Percentiles rank a stretch among this genome's conserved stretches.
Evolutionary conservation across 345 rosid genomes (phyloP).

Genomic region (Laguncularia racemosa): DNA sequence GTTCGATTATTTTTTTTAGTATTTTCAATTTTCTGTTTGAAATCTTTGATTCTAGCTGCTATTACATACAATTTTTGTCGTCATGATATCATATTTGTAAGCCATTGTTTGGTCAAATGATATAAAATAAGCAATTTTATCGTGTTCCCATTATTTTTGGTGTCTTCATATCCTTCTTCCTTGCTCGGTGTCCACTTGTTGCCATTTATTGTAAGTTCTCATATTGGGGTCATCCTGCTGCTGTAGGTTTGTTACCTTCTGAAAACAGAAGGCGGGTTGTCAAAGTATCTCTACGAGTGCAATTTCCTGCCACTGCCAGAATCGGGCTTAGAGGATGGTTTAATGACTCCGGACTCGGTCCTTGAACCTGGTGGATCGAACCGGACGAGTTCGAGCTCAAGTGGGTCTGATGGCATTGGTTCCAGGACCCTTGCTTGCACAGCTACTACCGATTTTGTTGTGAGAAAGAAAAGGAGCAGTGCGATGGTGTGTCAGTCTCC

Average conservation of each 20-base stretch:
- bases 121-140: too few species aligned
- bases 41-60: too few species aligned
- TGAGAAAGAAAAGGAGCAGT: slow-evolving; percentile 81
- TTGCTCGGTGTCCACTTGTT: too few species aligned
- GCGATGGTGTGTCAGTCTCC: slow-evolving; percentile 17
- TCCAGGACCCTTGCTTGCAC: slow-evolving; percentile 51
- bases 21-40: too few species aligned
- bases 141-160: too few species aligned
- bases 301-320: slow-evolving; percentile 55
- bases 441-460: slow-evolving; percentile 57
- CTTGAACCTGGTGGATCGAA: slow-evolving; percentile 51
- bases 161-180: too few species aligned
- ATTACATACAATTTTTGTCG: too few species aligned
- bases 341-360: slow-evolving; percentile 51
- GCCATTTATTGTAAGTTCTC: too few species aligned
- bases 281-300: slow-evolving; percentile 56
- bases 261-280: slow-evolving; percentile 49
- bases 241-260: slow-evolving; percentile 51
- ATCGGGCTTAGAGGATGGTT: slow-evolving; percentile 36
- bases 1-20: too few species aligned
- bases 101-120: too few species aligned
- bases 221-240: background rate
- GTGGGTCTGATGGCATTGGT: slow-evolving; percentile 41
- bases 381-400: slow-evolving; percentile 54
- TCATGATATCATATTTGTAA: too few species aligned